Evolutionary conservation across 2,329 filamentous ascomycete genomes (phyloP), one percentile per base, ranked within the genome.

Genomic region (Torrubiella hemipterigena): DNA sequence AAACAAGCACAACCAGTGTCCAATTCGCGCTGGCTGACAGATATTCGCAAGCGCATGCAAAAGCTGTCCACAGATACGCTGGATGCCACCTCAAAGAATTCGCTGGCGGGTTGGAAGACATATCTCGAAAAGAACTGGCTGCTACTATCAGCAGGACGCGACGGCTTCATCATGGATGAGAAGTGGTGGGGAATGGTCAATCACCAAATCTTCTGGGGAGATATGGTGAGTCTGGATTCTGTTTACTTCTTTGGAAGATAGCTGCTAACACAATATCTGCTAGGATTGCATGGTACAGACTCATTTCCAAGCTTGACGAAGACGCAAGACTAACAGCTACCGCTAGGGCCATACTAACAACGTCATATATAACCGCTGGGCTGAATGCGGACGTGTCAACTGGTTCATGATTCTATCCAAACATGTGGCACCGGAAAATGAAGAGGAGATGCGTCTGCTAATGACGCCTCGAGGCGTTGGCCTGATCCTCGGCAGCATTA

Each of bases 331-430:
- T 25, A 12, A 26, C 10, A 22, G 33, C 13, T 2, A 5, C 1
- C 12, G 3, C 20, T 6, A 6, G 55, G 50, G 48, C 7, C 85
- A 94, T 53, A 80, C 94, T 29, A 94, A 93, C 52, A 93, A 93
- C 45, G 77, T 87, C 39, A 73, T 72, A 41, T 93, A 93, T 54
- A 77, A 81, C 43, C 72, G 81, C 38, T 93, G 83, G 52, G 85
- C 85, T 21, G 87, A 95, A 52, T 78, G 79, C 6, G 77, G 77
- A 4, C 71, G 87, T 21, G 71, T 89, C 19, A 83, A 86, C 46
- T 93, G 82, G 79, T 67, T 77, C 17, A 64, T 66, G 34, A 79
- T 85, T 46, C 78, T 83, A 42, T 80, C 74, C 5, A 56, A 65
- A 3, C 57, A 73, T 37, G 59, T 74, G 28, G 76, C 85, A 43